Evolutionary conservation across 345 rosid genomes (phyloP).

Genomic region (Citrus sp.): DNA sequence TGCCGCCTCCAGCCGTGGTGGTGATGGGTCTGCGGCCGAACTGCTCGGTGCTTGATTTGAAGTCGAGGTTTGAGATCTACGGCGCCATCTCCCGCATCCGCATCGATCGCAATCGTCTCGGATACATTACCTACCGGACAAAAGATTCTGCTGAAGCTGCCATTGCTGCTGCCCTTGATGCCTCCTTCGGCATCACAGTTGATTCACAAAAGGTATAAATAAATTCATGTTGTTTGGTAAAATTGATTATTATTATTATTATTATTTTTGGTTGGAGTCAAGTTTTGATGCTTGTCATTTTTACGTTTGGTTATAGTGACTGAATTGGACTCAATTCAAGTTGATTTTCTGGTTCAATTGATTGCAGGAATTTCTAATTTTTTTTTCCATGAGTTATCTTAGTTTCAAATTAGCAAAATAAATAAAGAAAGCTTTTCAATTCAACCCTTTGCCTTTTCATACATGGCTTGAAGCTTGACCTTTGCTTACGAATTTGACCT

Average conservation of each 20-base stretch:
- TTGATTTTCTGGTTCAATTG: not conserved
- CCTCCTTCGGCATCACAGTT: conserved; percentile 61
- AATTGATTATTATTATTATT: not conserved
- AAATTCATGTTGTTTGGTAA: not conserved
- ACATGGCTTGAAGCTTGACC: not conserved
- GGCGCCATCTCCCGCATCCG: conserved; percentile 84
- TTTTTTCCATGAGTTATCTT: not conserved
- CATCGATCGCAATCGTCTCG: conserved; percentile 61
- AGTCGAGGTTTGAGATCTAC: conserved; percentile 91
- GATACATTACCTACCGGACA: conserved; percentile 56
- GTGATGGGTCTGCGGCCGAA: conserved; percentile 51
- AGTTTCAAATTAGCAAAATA: not conserved
- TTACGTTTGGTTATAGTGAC: not conserved
- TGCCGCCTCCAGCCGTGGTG: conserved; percentile 63
- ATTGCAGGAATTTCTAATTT: not conserved
- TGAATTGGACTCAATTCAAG: not conserved
- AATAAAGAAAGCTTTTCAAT: not conserved
- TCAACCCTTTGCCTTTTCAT: not conserved
- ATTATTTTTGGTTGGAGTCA: not conserved
- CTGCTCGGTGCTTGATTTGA: conserved; percentile 87
- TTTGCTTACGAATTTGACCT: not conserved
- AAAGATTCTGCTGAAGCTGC: conserved; percentile 79
- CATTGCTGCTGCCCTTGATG: conserved; percentile 67
- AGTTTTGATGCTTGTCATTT: too few relatives aligned
- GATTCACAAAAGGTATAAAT: conserved; percentile 48